These are phyloP conservation scores for Letharia columbiana DNA, from an alignment of 495 filamentous ascomycete species.

Conservation along the genomic window DNA sequence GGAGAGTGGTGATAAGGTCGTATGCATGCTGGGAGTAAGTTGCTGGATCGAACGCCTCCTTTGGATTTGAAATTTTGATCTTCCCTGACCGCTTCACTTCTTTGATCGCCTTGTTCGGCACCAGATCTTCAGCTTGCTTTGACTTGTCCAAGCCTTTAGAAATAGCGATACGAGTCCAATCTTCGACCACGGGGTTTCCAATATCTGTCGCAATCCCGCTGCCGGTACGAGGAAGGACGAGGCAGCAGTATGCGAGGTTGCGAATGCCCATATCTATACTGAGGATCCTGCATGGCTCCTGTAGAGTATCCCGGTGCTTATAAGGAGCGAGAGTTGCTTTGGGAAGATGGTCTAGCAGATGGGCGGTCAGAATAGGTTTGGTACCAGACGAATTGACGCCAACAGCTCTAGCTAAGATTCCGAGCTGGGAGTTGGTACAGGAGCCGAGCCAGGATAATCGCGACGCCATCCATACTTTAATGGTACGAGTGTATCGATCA, in stretches of 20 bases:
- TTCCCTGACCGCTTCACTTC: not conserved
- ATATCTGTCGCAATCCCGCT: not conserved
- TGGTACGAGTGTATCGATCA: not conserved
- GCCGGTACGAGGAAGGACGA: slow-evolving; percentile 33
- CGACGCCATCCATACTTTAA: slow-evolving; percentile 23
- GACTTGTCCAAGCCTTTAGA: not conserved
- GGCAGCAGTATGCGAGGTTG: slow-evolving; percentile 71
- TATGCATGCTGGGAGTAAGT: slow-evolving; percentile 55
- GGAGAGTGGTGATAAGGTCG: slow-evolving; percentile 44
- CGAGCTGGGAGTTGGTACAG: slow-evolving; percentile 41
- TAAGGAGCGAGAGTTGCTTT: slow-evolving; percentile 7
- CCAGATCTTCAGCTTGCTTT: not conserved
- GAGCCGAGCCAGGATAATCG: slow-evolving; percentile 30
- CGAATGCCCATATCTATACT: slow-evolving; percentile 92
- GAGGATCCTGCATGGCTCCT: slow-evolving; percentile 40
- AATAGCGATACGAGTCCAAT: slow-evolving; percentile 25
- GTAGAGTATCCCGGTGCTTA: not conserved
- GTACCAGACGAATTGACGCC: slow-evolving; percentile 44
- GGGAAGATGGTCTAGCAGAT: slow-evolving; percentile 19
- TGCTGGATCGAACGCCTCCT: slow-evolving; percentile 48
- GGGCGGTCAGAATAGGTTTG: slow-evolving; percentile 35
- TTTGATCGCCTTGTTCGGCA: not conserved
- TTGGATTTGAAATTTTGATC: not conserved
- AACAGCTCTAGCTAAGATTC: slow-evolving; percentile 43
- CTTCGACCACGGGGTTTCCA: slow-evolving; percentile 7